Evolutionary conservation across 2,329 filamentous ascomycete species (phyloP), one percentile per base, ranked within the genome.

Genomic region (Corinectria fuckeliana): DNA sequence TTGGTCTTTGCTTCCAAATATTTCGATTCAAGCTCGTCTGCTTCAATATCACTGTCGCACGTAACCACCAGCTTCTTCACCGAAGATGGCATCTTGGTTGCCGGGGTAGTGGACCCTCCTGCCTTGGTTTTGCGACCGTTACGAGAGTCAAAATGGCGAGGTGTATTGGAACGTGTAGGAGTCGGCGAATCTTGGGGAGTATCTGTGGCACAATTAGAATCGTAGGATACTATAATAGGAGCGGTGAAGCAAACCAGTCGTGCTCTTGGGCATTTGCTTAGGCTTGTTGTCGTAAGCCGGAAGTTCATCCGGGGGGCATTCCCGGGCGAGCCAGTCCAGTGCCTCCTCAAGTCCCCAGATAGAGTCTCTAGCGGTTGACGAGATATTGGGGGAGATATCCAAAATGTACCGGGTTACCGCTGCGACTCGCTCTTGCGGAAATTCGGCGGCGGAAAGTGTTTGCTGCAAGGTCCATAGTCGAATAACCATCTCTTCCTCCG

Each of bases 301-400:
- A 32, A 94, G 81, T 67, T 93, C 89, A 1, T 88, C 84, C 62
- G 82, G 78, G 13, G 83, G 78, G 68, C 89, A 91, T 72, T 95
- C 86, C 64, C 91, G 81, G n/a, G 92, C 91, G 53, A 98, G 83
- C 92, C 93, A 97, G 68, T 97, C 92, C 18, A 99, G 75, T 23
- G 91, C 88, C 76, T 97, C 93, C 61, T 96, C 90, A 32, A 98
- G 78, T 9, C 93, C 93, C 91, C 92, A 96, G 13, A 93, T 84
- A 41, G 83, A 82, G 63, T 92, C 90, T 66, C 87, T 89, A 60
- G 75, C 80, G 18, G 79, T 77, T 10, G 79, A 70, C 3, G 81
- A 78, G 54, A 89, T 83, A 62, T 87, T 88, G 26, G 88, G 82
- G 25, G 87, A 87, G 64, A 90, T 88, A 39, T 88, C 82, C 55